These are phyloP conservation scores for Rhizopogon vesiculosus DNA, from an alignment of 768 basidiomycete genomes.

Conservation along the genomic window DNA sequence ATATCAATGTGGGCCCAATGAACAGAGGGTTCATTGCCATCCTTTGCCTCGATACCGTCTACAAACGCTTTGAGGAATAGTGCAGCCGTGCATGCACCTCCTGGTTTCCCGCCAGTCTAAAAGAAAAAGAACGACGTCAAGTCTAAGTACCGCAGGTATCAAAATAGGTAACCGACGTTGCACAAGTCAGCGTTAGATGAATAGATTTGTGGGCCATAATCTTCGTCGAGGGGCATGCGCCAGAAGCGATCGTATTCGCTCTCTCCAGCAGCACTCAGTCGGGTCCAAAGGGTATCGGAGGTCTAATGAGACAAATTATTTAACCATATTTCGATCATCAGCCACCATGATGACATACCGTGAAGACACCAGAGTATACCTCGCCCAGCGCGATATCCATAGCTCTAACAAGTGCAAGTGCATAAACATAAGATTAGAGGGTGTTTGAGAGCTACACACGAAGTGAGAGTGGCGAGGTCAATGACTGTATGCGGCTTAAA, in stretches of 20 bases:
- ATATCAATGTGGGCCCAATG: constrained; percentile 91
- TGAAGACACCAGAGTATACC: constrained; percentile 73
- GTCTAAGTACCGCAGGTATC: not conserved
- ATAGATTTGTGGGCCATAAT: constrained; percentile 72
- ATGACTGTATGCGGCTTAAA: constrained; percentile 81
- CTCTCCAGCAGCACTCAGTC: constrained; percentile 65
- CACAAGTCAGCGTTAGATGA: constrained; percentile 77
- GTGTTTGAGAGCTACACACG: constrained; percentile 34
- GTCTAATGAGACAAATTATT: constrained; percentile 34
- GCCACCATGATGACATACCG: constrained; percentile 35
- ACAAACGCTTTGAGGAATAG: constrained; percentile 84
- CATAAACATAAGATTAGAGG: not conserved
- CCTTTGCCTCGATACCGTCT: constrained; percentile 62
- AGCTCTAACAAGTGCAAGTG: constrained; percentile 40
- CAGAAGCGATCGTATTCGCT: constrained; percentile 80
- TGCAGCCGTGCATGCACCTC: constrained; percentile 76
- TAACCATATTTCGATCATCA: not conserved
- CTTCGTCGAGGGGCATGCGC: constrained; percentile 87
- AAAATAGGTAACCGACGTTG: constrained; percentile 33
- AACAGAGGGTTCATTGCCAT: constrained; percentile 48
- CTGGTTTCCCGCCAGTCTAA: constrained; percentile 69
- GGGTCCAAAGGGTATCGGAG: constrained; percentile 70
- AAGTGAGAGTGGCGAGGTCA: constrained; percentile 85
- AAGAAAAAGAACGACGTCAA: not conserved
- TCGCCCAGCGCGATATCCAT: constrained; percentile 73